These are phyloP conservation scores for Nakaseomyces sp. DNA, from an alignment of 1,139 yeast genomes.

Conservation along the genomic window DNA sequence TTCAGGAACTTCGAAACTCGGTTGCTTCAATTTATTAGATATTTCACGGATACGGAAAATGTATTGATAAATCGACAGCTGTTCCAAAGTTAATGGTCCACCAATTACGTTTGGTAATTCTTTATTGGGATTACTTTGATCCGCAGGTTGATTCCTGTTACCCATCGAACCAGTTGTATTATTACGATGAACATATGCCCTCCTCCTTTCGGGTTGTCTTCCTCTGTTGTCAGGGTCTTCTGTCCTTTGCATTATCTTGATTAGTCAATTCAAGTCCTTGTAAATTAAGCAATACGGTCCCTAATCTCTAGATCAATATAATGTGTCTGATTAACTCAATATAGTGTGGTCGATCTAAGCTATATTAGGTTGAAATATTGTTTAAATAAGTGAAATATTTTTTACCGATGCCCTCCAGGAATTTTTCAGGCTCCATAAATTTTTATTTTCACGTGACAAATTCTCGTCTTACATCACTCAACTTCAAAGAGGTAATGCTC, in stretches of 20 bases:
- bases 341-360: too few species aligned
- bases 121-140: not conserved
- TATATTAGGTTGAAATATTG: too few species aligned
- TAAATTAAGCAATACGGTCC: too few species aligned
- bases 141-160: not conserved
- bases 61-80: conserved; percentile 71
- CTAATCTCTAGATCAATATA: too few species aligned
- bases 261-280: too few species aligned
- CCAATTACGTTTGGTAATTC: conserved; percentile 36
- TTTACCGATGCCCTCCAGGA: too few species aligned
- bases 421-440: too few species aligned
- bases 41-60: conserved; percentile 75
- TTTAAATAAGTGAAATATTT: too few species aligned
- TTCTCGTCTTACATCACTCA: too few species aligned
- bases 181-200: not conserved
- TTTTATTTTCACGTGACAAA: too few species aligned
- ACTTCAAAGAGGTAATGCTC: too few species aligned
- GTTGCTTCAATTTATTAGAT: conserved; percentile 45
- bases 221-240: not conserved
- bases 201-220: conserved; percentile 1
- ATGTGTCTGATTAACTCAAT: too few species aligned
- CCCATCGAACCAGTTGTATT: not conserved
- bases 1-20: conserved; percentile 34
- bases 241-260: not conserved
- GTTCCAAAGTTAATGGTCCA: conserved; percentile 71